Percentiles rank a stretch among this genome's conserved stretches.
Evolutionary conservation across 345 rosid genomes (phyloP).

Genomic region (Raphanus sativus): DNA sequence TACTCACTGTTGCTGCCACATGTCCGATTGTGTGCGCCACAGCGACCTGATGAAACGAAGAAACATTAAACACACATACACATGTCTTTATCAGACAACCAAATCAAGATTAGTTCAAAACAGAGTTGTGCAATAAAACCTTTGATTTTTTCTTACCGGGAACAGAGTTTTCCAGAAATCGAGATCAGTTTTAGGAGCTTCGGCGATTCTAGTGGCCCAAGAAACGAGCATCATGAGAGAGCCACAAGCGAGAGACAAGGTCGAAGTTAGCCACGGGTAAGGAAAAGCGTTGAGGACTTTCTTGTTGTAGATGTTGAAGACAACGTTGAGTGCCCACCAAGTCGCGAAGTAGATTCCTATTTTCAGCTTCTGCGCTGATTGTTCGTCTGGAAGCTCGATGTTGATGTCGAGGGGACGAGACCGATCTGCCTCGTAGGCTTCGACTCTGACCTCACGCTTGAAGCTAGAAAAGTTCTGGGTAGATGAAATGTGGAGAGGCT

Average conservation of each 20-base stretch:
- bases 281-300: conserved; percentile 94
- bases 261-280: conserved; percentile 95
- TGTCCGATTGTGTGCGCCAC: conserved; percentile 96
- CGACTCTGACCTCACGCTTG: conserved; percentile 38
- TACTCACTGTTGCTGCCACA: conserved; percentile 96
- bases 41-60: conserved; percentile 64
- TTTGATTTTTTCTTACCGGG: conserved; percentile 56
- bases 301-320: conserved; percentile 95
- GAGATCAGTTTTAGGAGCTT: conserved; percentile 71
- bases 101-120: background rate
- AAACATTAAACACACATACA: background rate
- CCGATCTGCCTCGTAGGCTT: conserved; percentile 76
- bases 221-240: conserved; percentile 84
- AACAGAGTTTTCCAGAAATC: conserved; percentile 88
- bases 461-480: conserved; percentile 42
- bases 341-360: conserved; percentile 87
- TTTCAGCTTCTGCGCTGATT: conserved; percentile 50
- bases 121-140: background rate
- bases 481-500: conserved; percentile 57
- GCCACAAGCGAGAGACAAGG: conserved; percentile 89
- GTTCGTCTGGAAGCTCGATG: conserved; percentile 46
- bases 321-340: conserved; percentile 97
- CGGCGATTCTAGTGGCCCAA: conserved; percentile 83
- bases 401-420: conserved; percentile 59
- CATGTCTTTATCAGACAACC: conserved; percentile 4